Conservation (phyloP, 495 filamentous ascomycete genomes). For the Wilcoxina mikolae region DNA sequence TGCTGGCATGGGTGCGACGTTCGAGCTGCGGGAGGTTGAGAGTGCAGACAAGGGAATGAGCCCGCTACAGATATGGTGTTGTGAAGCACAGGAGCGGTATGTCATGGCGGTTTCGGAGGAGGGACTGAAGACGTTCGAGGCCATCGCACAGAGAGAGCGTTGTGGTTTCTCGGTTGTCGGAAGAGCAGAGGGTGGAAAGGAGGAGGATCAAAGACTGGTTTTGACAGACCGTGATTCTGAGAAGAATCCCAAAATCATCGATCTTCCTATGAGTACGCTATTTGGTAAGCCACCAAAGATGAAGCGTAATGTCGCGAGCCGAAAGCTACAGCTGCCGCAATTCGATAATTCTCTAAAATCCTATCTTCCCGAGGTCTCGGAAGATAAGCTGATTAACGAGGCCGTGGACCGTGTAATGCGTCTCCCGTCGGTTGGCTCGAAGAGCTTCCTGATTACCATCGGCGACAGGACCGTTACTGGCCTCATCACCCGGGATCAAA, state of each 20-base stretch:
- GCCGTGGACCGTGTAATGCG: slow-evolving; percentile 67
- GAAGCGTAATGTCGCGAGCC: slow-evolving; percentile 60
- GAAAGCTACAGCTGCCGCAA: slow-evolving; percentile 48
- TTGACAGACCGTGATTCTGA: slow-evolving; percentile 68
- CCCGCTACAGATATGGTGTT: slow-evolving; percentile 93
- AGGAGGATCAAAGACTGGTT: slow-evolving; percentile 51
- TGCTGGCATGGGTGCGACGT: slow-evolving; percentile 69
- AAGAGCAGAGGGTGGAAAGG: slow-evolving; percentile 50
- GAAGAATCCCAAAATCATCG: slow-evolving; percentile 64
- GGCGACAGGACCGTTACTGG: slow-evolving; percentile 85
- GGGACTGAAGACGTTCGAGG: slow-evolving; percentile 64
- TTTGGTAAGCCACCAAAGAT: slow-evolving; percentile 86
- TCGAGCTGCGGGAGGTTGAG: slow-evolving; percentile 84
- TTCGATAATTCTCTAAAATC: slow-evolving; percentile 54
- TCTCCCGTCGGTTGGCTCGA: slow-evolving; percentile 81
- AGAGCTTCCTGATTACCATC: slow-evolving; percentile 94
- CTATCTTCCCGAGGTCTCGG: slow-evolving; percentile 48
- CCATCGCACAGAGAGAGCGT: slow-evolving; percentile 71
- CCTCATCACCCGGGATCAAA: slow-evolving; percentile 76
- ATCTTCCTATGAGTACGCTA: slow-evolving; percentile 77
- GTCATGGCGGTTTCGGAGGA: slow-evolving; percentile 70
- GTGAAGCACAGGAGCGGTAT: slow-evolving; percentile 90
- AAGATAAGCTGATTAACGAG: slow-evolving; percentile 52
- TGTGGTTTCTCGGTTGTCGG: slow-evolving; percentile 92
- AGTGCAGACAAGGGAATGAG: slow-evolving; percentile 82